These are phyloP conservation scores for Phallus indusiatus DNA, from an alignment of 768 basidiomycete genomes.

Conservation along the genomic window DNA sequence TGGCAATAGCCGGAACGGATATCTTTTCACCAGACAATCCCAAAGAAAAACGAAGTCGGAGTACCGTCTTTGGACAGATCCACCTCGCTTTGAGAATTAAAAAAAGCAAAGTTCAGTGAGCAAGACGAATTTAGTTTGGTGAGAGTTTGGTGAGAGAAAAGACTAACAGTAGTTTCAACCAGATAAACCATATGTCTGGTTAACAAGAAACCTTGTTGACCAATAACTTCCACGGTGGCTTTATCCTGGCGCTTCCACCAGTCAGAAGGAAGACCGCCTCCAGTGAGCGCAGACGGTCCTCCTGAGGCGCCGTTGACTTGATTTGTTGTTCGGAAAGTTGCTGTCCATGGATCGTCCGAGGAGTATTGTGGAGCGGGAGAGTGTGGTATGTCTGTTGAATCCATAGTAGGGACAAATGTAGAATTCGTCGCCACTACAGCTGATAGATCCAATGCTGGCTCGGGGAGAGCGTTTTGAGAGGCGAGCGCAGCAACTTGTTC, in stretches of 20 bases:
- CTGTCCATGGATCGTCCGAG: constrained; percentile 54
- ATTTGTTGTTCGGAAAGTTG: constrained; percentile 15
- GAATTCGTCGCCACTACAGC: constrained; percentile 46
- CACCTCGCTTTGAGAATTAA: constrained; percentile 58
- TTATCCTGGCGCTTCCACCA: constrained; percentile 86
- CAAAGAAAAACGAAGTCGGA: constrained; percentile 89
- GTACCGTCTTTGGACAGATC: constrained; percentile 75
- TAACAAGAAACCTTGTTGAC: constrained; percentile 87
- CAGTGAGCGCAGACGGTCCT: constrained; percentile 50
- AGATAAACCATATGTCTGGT: constrained; percentile 84
- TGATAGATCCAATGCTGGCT: constrained; percentile 59
- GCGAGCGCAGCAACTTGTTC: constrained; percentile 74
- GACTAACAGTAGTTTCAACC: constrained; percentile 62
- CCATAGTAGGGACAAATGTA: constrained; percentile 25
- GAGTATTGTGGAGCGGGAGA: constrained; percentile 41
- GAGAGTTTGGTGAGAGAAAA: constrained; percentile 5
- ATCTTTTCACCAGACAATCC: constrained; percentile 76
- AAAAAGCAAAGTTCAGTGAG: constrained; percentile 5
- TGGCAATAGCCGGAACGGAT: constrained; percentile 89
- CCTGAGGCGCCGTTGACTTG: constrained; percentile 29
- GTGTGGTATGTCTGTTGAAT: constrained; percentile 27
- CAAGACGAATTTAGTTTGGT: constrained; percentile 8
- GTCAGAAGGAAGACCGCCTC: constrained; percentile 61
- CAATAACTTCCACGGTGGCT: constrained; percentile 61
- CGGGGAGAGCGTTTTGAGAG: constrained; percentile 68